Evolutionary conservation across 768 basidiomycete species (phyloP).

Genomic region (Russula dissimulans): DNA sequence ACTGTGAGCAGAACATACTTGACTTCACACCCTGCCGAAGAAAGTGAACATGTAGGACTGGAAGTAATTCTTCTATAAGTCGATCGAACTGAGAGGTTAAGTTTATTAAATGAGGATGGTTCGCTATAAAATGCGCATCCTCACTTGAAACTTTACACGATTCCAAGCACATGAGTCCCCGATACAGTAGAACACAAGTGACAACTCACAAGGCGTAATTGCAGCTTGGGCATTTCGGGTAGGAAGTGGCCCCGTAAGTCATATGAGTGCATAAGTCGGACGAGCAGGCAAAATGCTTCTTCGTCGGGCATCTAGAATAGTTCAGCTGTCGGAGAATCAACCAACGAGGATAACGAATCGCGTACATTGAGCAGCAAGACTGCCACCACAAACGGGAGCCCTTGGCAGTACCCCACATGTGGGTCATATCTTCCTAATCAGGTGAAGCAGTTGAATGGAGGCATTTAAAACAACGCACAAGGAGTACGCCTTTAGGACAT

Average conservation of each 20-base stretch:
- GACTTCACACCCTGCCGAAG: conserved; percentile 91
- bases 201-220: conserved; percentile 69
- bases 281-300: conserved; percentile 93
- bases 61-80: conserved; percentile 83
- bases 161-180: not conserved
- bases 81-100: conserved; percentile 69
- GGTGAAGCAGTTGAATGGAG: conserved; percentile 8
- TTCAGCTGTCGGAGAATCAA: not conserved
- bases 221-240: conserved; percentile 98
- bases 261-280: conserved; percentile 93
- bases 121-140: not conserved
- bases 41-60: conserved; percentile 89
- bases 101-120: not conserved
- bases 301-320: conserved; percentile 90
- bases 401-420: conserved; percentile 97
- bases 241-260: conserved; percentile 93
- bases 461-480: conserved; percentile 39
- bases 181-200: not conserved
- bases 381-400: conserved; percentile 92
- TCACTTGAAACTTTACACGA: conserved; percentile 47
- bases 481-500: conserved; percentile 96
- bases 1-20: conserved; percentile 97
- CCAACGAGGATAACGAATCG: conserved; percentile 18
- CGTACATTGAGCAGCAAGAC: conserved; percentile 81
- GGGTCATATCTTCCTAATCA: conserved; percentile 58